These are phyloP conservation scores for Thecaphora frezii DNA, from an alignment of 1,284 basidiomycete species.

Conservation along the genomic window DNA sequence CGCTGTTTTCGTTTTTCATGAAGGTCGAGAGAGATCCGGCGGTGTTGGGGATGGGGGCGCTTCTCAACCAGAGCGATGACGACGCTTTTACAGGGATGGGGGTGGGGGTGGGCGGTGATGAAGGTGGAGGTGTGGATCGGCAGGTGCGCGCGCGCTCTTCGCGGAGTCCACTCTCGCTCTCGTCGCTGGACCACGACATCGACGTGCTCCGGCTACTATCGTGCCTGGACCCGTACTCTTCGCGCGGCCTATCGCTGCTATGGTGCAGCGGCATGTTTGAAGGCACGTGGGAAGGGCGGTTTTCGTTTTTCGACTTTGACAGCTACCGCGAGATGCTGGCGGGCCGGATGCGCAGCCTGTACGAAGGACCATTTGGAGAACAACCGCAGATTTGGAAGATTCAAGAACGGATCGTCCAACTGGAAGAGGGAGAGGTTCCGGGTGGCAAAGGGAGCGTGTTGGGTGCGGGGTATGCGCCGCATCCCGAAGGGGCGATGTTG, in stretches of 20 bases:
- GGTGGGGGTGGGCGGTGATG: slow-evolving; percentile 19
- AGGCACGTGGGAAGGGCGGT: slow-evolving; percentile 65
- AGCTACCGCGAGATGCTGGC: slow-evolving; percentile 63
- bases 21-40: slow-evolving; percentile 59
- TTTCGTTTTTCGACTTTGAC: slow-evolving; percentile 66
- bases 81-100: slow-evolving; percentile 26
- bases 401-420: slow-evolving; percentile 61
- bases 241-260: slow-evolving; percentile 59
- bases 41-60: slow-evolving; percentile 31
- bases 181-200: slow-evolving; percentile 45
- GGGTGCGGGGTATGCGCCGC: slow-evolving; percentile 22
- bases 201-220: slow-evolving; percentile 38
- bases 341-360: slow-evolving; percentile 62
- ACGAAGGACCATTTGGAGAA: slow-evolving; percentile 64
- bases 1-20: slow-evolving; percentile 59
- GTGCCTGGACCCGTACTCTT: slow-evolving; percentile 58
- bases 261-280: slow-evolving; percentile 61
- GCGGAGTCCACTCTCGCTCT: slow-evolving; percentile 23
- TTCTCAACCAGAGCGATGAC: slow-evolving; percentile 18
- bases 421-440: slow-evolving; percentile 17
- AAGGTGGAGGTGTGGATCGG: slow-evolving; percentile 4
- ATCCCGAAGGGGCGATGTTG: slow-evolving; percentile 3
- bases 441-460: slow-evolving; percentile 28
- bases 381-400: slow-evolving; percentile 66
- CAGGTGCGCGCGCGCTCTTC: slow-evolving; percentile 14